These are phyloP conservation scores for Kluyveromyces marxianus DNA, from an alignment of 1,139 yeast species.

Conservation along the genomic window DNA sequence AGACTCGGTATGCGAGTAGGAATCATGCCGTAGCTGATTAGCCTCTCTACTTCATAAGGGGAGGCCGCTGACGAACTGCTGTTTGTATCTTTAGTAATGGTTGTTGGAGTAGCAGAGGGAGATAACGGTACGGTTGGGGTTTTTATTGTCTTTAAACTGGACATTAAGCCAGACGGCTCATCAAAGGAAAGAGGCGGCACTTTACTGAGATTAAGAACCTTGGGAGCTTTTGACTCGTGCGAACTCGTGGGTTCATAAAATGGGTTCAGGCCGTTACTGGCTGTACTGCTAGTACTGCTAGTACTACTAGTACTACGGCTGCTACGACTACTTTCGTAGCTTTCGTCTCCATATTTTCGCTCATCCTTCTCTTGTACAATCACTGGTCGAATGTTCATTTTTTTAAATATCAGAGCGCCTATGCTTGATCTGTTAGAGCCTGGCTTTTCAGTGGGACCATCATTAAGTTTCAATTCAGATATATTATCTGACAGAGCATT, in stretches of 20 bases:
- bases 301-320: neutral
- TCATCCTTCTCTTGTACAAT: constrained; percentile 25
- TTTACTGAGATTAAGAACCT: constrained; percentile 3
- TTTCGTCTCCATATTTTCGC: constrained; percentile 25
- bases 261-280: constrained; percentile 22
- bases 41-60: too few relatives aligned
- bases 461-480: constrained; percentile 14
- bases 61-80: too few relatives aligned
- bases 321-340: neutral
- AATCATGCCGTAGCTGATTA: too few relatives aligned
- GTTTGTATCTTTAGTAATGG: too few relatives aligned
- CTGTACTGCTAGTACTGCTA: constrained; percentile 19
- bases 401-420: constrained; percentile 33
- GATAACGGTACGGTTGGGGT: neutral
- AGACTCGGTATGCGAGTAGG: too few relatives aligned
- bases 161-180: neutral
- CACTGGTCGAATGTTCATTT: constrained; percentile 35
- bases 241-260: constrained; percentile 12
- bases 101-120: neutral
- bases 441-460: constrained; percentile 3
- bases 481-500: constrained; percentile 1
- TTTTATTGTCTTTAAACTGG: neutral
- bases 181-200: constrained; percentile 5
- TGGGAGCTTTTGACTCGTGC: neutral
- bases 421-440: constrained; percentile 15